These are phyloP conservation scores for Colletotrichum somersetense DNA, from an alignment of 2,329 filamentous ascomycete species.

Conservation along the genomic window DNA sequence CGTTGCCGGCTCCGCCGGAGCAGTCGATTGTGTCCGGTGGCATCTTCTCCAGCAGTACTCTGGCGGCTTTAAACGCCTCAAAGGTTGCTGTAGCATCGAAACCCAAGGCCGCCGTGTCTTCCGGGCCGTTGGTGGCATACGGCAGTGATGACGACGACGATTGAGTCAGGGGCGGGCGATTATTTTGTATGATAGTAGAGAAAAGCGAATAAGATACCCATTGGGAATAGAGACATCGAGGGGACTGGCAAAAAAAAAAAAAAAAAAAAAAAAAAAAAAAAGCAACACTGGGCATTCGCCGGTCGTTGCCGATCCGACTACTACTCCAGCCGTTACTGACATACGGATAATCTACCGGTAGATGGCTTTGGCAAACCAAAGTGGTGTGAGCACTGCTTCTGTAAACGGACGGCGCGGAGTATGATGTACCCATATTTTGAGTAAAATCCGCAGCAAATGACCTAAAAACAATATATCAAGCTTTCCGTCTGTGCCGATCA, in stretches of 20 bases:
- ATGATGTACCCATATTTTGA: no score
- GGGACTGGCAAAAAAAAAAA: slow-evolving; percentile 1
- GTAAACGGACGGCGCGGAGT: no score
- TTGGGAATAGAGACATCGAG: slow-evolving; percentile 39
- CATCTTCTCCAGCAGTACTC: slow-evolving; percentile 85
- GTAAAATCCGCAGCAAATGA: no score
- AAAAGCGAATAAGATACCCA: slow-evolving; percentile 40
- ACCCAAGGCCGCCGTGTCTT: slow-evolving; percentile 63
- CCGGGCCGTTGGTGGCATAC: slow-evolving; percentile 87
- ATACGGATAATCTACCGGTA: no score
- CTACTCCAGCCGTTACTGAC: no score
- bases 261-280: no score
- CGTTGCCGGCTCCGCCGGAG: slow-evolving; percentile 47
- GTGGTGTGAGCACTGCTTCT: no score
- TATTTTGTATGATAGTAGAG: slow-evolving; percentile 79
- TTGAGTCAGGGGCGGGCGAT: slow-evolving; percentile 46
- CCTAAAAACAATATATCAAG: no score
- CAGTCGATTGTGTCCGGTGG: slow-evolving; percentile 62
- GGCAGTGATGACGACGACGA: slow-evolving; percentile 77
- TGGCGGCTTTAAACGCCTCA: slow-evolving; percentile 79
- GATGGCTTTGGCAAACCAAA: no score
- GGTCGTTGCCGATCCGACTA: no score
- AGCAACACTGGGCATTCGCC: no score
- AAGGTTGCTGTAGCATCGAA: slow-evolving; percentile 68
- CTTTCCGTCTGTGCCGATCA: no score